Evolutionary conservation across 2,329 filamentous ascomycete genomes (phyloP).

Genomic region (Hypoxylon sp.): DNA sequence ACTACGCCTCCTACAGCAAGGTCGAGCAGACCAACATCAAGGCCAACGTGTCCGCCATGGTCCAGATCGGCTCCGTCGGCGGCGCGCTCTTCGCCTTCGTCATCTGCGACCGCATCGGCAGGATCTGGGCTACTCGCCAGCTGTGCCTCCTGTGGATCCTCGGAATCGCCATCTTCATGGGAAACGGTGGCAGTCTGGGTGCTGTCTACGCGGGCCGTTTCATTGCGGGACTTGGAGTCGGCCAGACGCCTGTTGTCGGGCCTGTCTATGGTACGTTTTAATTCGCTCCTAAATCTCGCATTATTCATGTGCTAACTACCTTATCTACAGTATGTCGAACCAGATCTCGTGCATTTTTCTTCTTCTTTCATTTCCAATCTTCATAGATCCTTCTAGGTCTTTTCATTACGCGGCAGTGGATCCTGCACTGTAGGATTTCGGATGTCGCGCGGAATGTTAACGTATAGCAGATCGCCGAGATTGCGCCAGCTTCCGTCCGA

Average conservation of each 20-base stretch:
- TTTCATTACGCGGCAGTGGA: not conserved
- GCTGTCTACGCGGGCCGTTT: conserved; percentile 75
- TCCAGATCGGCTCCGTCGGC: conserved; percentile 80
- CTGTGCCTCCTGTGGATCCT: conserved; percentile 69
- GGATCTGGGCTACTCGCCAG: conserved; percentile 71
- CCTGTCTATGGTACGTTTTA: conserved; percentile 67
- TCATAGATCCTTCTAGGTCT: not conserved
- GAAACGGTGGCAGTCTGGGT: conserved; percentile 64
- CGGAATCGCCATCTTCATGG: conserved; percentile 70
- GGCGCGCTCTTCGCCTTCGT: conserved; percentile 75
- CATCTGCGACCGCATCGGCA: conserved; percentile 71
- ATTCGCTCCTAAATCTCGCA: not conserved
- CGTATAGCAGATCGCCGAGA: conserved; percentile 68
- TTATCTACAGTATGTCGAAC: conserved; percentile 27
- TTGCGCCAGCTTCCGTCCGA: conserved; percentile 75
- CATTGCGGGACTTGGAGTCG: conserved; percentile 74
- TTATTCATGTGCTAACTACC: conserved; percentile 25
- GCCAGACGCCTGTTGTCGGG: conserved; percentile 74
- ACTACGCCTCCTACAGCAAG: conserved; percentile 65
- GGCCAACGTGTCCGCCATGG: conserved; percentile 84
- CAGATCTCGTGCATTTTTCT: conserved; percentile 1
- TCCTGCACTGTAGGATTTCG: conserved; percentile 1
- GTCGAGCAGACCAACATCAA: conserved; percentile 74
- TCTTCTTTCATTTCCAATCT: not conserved
- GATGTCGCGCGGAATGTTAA: conserved; percentile 50